A percentile compares a stretch with the other conserved stretches of the same genome.
phyloP scores from a whole-genome alignment of 441 rosid genomes.

The Arabidopsis lyrata region DNA sequence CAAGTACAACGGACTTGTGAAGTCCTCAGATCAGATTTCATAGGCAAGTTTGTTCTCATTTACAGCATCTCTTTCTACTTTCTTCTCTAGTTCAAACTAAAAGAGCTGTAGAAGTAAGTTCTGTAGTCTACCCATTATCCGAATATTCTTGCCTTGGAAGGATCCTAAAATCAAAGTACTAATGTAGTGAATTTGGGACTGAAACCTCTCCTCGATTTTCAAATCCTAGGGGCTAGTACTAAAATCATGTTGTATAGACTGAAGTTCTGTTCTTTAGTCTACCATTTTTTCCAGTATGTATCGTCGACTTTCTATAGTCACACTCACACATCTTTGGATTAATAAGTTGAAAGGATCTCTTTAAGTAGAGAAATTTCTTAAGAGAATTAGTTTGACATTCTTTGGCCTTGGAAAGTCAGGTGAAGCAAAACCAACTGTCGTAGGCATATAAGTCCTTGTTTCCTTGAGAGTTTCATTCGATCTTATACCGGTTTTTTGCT shows the following conservation, averaged over 20 bases:
- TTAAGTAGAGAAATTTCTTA: not conserved
- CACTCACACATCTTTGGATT: not conserved
- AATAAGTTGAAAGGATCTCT: not conserved
- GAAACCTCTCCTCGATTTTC: not conserved
- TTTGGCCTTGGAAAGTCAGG: not conserved
- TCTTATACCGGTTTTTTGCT: not conserved
- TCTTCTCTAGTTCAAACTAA: not conserved
- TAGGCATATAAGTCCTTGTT: not conserved
- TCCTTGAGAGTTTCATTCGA: not conserved
- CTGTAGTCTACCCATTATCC: not conserved
- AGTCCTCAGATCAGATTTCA: conserved; percentile 66
- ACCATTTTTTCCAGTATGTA: not conserved
- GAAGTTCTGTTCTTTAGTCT: conserved; percentile 11
- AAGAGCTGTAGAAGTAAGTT: conserved; percentile 4
- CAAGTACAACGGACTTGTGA: conserved; percentile 90
- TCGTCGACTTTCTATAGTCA: not conserved
- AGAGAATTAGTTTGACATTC: conserved; percentile 7
- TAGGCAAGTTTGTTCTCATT: conserved; percentile 53
- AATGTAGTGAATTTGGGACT: not conserved
- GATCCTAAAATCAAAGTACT: conserved; percentile 1
- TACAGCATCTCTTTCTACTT: conserved; percentile 19
- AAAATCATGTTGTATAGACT: not conserved
- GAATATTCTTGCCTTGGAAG: not conserved
- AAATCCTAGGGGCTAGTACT: conserved; percentile 2
- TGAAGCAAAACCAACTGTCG: not conserved